Percentiles rank a stretch among this genome's conserved stretches.
Conservation (phyloP, 306 rosid species). For the Lathyrus tuberosus region DNA sequence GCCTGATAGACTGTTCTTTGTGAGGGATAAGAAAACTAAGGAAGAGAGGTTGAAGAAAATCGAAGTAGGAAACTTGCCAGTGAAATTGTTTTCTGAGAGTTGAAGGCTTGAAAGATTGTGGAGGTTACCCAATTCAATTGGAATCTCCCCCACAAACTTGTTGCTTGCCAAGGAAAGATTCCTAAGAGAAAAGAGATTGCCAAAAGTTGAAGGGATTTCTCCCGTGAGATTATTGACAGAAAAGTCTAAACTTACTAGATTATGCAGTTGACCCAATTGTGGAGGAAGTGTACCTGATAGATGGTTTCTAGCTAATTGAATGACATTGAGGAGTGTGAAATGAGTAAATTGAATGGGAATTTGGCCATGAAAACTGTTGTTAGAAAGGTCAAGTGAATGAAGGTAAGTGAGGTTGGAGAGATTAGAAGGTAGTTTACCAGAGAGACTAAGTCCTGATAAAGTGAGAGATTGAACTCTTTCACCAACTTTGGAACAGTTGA, state of each 20-base stretch:
- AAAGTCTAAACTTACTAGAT: conserved; percentile 37
- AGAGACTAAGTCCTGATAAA: conserved; percentile 32
- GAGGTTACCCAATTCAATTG: conserved; percentile 41
- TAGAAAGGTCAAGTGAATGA: conserved; percentile 38
- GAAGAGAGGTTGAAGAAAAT: conserved; percentile 46
- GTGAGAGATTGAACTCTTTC: conserved; percentile 40
- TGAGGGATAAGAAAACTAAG: conserved; percentile 35
- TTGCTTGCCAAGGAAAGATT: conserved; percentile 39
- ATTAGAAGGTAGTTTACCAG: conserved; percentile 35
- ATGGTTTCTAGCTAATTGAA: conserved; percentile 19
- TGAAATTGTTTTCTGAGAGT: conserved; percentile 40
- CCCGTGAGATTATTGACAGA: conserved; percentile 47
- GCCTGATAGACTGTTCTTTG: conserved; percentile 38
- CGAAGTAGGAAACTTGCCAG: conserved; percentile 43
- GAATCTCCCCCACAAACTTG: conserved; percentile 40
- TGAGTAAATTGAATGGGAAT: conserved; percentile 28
- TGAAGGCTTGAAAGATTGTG: conserved; percentile 36
- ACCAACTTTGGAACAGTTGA: conserved; percentile 40
- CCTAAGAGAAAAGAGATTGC: conserved; percentile 36
- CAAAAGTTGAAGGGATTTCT: conserved; percentile 42
- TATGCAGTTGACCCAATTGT: conserved; percentile 32
- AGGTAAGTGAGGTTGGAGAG: conserved; percentile 45
- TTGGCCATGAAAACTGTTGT: conserved; percentile 40
- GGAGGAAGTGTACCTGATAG: conserved; percentile 43
- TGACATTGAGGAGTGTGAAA: conserved; percentile 32